A percentile compares a stretch with the other conserved stretches of the same genome.
Evolutionary conservation across 306 rosid genomes (phyloP).

Genomic region (Biancaea sappan): DNA sequence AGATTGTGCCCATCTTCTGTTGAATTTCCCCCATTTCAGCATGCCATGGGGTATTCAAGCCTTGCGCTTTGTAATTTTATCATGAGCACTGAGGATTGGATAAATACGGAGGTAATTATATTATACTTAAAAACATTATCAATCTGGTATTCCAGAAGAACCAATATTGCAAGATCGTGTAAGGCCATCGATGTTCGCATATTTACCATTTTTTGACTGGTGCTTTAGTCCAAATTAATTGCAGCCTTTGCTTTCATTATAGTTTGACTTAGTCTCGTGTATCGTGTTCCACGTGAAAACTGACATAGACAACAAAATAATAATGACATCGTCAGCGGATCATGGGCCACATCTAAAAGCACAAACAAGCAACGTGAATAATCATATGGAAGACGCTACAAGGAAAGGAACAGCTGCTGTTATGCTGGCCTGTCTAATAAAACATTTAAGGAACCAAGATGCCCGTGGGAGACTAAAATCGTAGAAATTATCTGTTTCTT

Average conservation of each 20-base stretch:
- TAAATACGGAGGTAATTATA: no score
- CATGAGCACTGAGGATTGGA: neutral
- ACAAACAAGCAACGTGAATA: neutral
- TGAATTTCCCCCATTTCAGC: slow-evolving; percentile 34
- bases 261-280: neutral
- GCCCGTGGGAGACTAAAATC: no score
- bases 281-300: neutral
- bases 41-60: neutral
- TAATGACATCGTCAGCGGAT: neutral
- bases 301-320: neutral
- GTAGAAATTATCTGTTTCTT: no score
- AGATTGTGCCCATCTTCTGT: slow-evolving; percentile 27
- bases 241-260: neutral
- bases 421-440: no score
- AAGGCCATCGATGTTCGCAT: neutral
- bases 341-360: neutral
- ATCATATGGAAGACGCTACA: neutral
- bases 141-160: neutral
- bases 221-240: neutral
- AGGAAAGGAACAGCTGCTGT: no score
- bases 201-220: neutral
- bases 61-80: slow-evolving; percentile 30
- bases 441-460: no score
- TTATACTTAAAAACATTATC: neutral
- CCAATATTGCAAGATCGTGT: neutral